A percentile compares a stretch with the other conserved stretches of the same genome.
Conservation (phyloP, 768 basidiomycete species). For the Scleroderma citrinum region DNA sequence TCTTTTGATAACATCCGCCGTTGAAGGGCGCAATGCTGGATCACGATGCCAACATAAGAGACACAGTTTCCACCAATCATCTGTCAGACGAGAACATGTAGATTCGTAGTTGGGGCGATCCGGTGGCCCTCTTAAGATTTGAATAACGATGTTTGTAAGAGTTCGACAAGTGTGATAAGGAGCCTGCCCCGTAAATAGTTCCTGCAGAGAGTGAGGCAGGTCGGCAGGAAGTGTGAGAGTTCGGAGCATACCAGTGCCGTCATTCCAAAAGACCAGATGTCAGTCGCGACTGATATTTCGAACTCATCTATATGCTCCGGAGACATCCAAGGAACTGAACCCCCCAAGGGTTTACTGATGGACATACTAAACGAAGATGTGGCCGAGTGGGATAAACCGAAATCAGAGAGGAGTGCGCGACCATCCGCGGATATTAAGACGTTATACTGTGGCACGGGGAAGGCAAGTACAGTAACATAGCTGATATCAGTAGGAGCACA, state of each 20-base stretch:
- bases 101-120: background rate
- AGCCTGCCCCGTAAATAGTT: background rate
- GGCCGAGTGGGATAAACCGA: background rate
- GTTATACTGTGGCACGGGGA: background rate
- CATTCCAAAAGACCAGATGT: background rate
- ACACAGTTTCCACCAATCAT: background rate
- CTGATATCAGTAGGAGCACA: too few species aligned
- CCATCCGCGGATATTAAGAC: background rate
- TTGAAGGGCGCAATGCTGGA: background rate
- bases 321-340: background rate
- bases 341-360: background rate
- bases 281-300: background rate
- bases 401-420: background rate
- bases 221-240: background rate
- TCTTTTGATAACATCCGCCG: too few species aligned
- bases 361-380: background rate
- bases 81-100: background rate
- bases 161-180: background rate
- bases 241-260: background rate
- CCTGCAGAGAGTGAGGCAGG: background rate
- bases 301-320: background rate
- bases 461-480: too few species aligned
- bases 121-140: background rate
- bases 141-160: background rate
- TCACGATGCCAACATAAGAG: background rate